phyloP scores from a whole-genome alignment of 2,329 filamentous ascomycete species.

The Phoma herbarum region DNA sequence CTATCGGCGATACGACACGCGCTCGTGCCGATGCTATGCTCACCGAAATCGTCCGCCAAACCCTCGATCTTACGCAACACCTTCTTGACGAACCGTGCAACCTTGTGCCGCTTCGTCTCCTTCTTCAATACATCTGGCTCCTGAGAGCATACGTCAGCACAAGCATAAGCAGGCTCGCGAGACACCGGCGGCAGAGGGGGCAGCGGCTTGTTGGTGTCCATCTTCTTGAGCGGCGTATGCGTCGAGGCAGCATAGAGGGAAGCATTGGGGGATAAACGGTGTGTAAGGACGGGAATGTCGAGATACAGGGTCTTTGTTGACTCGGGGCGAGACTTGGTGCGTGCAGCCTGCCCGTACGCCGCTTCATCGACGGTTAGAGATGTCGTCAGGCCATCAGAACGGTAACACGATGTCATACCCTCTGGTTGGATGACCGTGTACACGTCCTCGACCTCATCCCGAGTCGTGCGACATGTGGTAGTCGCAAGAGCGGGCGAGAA shows the following conservation, averaged over 20 bases:
- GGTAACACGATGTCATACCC: background rate
- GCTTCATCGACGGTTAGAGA: background rate
- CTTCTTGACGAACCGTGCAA: conserved; percentile 21
- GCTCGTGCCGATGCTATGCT: background rate
- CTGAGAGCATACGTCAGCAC: background rate
- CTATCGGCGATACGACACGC: too few species aligned
- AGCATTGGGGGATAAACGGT: background rate
- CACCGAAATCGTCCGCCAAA: background rate
- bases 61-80: conserved; percentile 23
- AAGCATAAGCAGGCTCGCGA: background rate
- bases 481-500: background rate
- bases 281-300: background rate
- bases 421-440: background rate
- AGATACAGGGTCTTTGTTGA: background rate
- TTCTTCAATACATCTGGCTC: background rate
- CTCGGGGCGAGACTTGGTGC: background rate
- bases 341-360: background rate
- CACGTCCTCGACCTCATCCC: background rate
- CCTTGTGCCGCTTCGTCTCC: conserved; percentile 9
- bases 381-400: background rate
- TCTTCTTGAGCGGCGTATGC: background rate
- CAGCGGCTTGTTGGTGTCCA: background rate
- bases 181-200: background rate
- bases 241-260: background rate
- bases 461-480: background rate